Conservation (phyloP, 371 early-diverging fungal genomes). For the Cokeromyces recurvatus region DNA sequence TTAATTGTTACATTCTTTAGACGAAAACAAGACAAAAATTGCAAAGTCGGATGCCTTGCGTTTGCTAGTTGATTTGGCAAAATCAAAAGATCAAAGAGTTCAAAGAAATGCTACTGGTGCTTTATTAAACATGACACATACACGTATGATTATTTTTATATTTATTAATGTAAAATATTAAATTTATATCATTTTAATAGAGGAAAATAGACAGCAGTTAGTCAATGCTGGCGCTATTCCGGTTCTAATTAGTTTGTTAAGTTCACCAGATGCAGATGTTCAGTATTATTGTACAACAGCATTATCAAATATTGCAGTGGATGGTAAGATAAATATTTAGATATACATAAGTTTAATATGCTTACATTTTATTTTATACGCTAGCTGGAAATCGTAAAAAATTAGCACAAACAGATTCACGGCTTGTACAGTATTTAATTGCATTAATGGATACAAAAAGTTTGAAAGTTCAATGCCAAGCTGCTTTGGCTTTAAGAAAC, state of each 20-base stretch:
- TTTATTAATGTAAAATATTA: neutral
- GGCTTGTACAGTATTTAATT: conserved; percentile 75
- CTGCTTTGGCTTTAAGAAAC: conserved; percentile 84
- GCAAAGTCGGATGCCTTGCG: conserved; percentile 82
- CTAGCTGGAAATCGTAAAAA: conserved; percentile 63
- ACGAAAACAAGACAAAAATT: conserved; percentile 86
- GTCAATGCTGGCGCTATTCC: conserved; percentile 86
- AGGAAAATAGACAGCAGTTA: conserved; percentile 81
- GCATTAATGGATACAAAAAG: conserved; percentile 75
- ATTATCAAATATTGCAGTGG: conserved; percentile 90
- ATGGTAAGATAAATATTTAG: conserved; percentile 39
- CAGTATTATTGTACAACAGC: conserved; percentile 92
- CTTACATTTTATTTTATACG: neutral
- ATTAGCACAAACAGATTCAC: conserved; percentile 72
- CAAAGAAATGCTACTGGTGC: conserved; percentile 93
- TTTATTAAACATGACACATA: conserved; percentile 92
- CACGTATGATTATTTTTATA: conserved; percentile 36
- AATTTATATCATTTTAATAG: conserved; percentile 19
- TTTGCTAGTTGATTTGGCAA: conserved; percentile 73
- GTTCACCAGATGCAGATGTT: conserved; percentile 80
- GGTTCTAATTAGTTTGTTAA: conserved; percentile 74
- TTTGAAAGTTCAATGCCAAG: conserved; percentile 86
- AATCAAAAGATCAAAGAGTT: conserved; percentile 83
- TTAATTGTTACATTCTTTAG: conserved; percentile 28
- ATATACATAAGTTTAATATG: neutral